phyloP scores from a whole-genome alignment of 352 stramenopile genomes.

The Globisporangium nunn region DNA sequence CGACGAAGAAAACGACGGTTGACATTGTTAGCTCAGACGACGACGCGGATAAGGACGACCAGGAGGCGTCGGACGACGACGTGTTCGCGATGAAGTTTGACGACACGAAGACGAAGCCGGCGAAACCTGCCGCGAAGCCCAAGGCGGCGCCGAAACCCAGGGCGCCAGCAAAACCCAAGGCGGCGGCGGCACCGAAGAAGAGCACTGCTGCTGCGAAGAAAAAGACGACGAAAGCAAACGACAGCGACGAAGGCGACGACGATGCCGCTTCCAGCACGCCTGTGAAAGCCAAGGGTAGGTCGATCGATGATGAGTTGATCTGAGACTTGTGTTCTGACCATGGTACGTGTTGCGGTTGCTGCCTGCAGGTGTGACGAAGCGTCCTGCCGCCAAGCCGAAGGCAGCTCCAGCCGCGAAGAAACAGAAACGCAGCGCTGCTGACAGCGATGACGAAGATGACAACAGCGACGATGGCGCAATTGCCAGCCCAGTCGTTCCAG shows the following conservation, averaged over 20 bases:
- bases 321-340: not conserved
- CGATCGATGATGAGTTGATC: not conserved
- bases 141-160: slow-evolving; percentile 19
- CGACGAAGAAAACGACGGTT: slow-evolving; percentile 13
- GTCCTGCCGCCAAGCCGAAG: slow-evolving; percentile 6
- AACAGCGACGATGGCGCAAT: slow-evolving; percentile 6
- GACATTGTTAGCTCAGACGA: slow-evolving; percentile 47
- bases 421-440: slow-evolving; percentile 17
- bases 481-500: slow-evolving; percentile 12
- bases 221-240: slow-evolving; percentile 9
- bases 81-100: slow-evolving; percentile 53
- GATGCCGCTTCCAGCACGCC: slow-evolving; percentile 15
- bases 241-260: slow-evolving; percentile 8
- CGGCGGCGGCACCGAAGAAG: slow-evolving; percentile 13
- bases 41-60: slow-evolving; percentile 13
- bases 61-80: slow-evolving; percentile 33
- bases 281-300: slow-evolving; percentile 19
- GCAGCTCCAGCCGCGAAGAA: slow-evolving; percentile 26
- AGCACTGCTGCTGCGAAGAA: not conserved
- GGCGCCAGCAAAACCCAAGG: slow-evolving; percentile 12
- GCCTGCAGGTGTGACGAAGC: slow-evolving; percentile 5
- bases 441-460: slow-evolving; percentile 15
- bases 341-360: no score
- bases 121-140: slow-evolving; percentile 29
- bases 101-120: slow-evolving; percentile 17